Evolutionary conservation across 441 rosid species (phyloP), one percentile per base, ranked within the genome.

Genomic region (Cnidoscolus chayamansa): DNA sequence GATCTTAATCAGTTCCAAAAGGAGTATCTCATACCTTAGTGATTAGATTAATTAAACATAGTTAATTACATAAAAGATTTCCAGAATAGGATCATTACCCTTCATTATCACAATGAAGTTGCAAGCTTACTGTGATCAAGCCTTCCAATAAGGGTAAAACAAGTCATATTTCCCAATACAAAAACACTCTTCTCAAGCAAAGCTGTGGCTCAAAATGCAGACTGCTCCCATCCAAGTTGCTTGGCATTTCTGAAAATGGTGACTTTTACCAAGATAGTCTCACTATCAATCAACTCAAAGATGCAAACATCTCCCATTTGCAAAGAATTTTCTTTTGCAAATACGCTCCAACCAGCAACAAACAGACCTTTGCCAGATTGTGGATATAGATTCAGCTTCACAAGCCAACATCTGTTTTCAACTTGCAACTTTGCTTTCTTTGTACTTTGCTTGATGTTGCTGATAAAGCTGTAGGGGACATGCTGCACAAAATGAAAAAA

Each of bases 241-340:
- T 40, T 40, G 45, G 7, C 47, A 11, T 31, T 40, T 35, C 59
- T 71, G 60, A 40, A 69, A 56, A 75, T 54, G 54, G 61, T 45
- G 17, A 70, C 79, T 8, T 71, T 57, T 10, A 76, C 16, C 2
- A 57, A 2, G 2, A 17, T 0, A 20, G 25, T 4, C 1, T 40
- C 62, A 15, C 11, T 49, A 31, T 71, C 30, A 50, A 71, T 17
- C 32, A 77, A 65, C 74, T 79, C 77, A 10, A 74, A 79, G 48
- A 47, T 10, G 35, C 82, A 74, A 40, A 48, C 69, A 68, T 82
- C 76, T 9, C 79, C 77, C 37, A 11, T 59, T 62, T 40, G 32
- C 50, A 77, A 61, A 25, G 16, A 58, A 73, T 77, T 82, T 11
- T 77, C 81, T 31, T 60, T 55, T 0, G 67, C 75, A 60, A 77